Percentiles rank a stretch among this genome's conserved stretches.
Evolutionary conservation across 129 eudicot genomes (phyloP).

Genomic region (Flaveria linearis): DNA sequence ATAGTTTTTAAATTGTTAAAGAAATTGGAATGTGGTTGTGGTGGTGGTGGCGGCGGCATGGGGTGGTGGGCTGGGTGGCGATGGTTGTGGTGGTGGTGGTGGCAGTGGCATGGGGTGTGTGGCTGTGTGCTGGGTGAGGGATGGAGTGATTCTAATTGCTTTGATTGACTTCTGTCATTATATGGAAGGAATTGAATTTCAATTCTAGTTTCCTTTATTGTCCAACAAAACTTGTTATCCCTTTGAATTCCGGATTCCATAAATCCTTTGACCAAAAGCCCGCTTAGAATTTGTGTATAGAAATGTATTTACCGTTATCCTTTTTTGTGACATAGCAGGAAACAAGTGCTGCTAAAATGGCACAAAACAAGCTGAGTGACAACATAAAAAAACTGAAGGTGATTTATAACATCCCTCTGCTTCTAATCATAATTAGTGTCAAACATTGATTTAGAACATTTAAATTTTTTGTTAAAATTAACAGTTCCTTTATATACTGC

Average conservation of each 20-base stretch:
- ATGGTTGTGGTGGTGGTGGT: background rate
- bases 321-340: slow-evolving; percentile 48
- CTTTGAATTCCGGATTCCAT: background rate
- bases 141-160: background rate
- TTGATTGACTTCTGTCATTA: background rate
- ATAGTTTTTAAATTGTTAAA: background rate
- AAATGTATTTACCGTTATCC: background rate
- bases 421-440: background rate
- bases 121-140: too few relatives aligned
- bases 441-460: background rate
- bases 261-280: background rate
- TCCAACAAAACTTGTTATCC: background rate
- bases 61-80: background rate
- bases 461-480: background rate
- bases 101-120: background rate
- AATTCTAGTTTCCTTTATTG: background rate
- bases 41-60: background rate
- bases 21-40: background rate
- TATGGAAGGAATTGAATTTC: background rate
- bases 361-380: slow-evolving; percentile 59
- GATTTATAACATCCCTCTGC: slow-evolving; percentile 11
- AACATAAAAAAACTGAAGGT: slow-evolving; percentile 78
- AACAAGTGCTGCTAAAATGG: slow-evolving; percentile 63
- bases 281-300: background rate
- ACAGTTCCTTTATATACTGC: too few relatives aligned